Evolutionary conservation across 1,139 yeast species (phyloP).

Genomic region (Schizosaccharomyces versatilis): DNA sequence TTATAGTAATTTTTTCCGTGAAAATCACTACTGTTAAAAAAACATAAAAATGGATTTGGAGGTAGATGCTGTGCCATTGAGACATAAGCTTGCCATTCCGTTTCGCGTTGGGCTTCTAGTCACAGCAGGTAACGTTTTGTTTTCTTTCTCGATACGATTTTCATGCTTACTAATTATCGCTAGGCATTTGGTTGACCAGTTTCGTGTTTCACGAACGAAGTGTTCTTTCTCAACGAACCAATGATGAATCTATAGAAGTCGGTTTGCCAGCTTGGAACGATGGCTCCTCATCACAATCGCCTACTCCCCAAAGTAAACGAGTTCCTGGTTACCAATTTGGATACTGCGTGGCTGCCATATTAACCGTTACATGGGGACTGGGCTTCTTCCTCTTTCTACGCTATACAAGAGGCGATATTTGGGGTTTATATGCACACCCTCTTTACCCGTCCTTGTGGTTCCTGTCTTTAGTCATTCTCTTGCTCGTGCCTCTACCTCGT

Average conservation of each 20-base stretch:
- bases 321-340: background rate
- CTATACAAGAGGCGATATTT: background rate
- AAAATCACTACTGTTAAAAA: too few species aligned
- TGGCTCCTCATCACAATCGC: too few species aligned
- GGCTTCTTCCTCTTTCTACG: background rate
- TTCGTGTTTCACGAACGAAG: too few species aligned
- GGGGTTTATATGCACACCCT: background rate
- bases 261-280: too few species aligned
- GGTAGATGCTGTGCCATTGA: background rate
- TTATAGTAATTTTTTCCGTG: too few species aligned
- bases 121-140: background rate
- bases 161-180: too few species aligned
- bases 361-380: background rate
- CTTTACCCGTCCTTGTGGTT: background rate
- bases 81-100: background rate
- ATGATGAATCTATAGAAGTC: too few species aligned
- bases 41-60: background rate
- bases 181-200: too few species aligned
- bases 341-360: background rate
- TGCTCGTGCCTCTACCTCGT: background rate
- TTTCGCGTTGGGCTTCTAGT: background rate
- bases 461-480: background rate
- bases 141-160: too few species aligned
- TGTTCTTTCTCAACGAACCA: too few species aligned
- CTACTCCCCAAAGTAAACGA: too few species aligned